Evolutionary conservation across 2,329 filamentous ascomycete genomes (phyloP).

Genomic region (Alternaria sp.): DNA sequence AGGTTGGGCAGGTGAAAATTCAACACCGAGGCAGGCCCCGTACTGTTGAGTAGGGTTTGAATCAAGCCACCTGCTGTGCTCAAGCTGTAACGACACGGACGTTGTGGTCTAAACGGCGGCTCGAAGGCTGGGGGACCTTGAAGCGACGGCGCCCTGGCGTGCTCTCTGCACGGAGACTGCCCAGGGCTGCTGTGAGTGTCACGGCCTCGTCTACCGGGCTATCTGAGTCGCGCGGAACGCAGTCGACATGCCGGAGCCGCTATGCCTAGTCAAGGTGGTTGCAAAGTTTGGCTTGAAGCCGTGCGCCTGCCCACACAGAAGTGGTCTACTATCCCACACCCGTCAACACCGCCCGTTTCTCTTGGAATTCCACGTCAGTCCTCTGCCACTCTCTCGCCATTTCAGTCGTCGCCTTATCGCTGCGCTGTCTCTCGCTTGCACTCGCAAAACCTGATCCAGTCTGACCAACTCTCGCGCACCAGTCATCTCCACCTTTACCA

Average conservation of each 20-base stretch:
- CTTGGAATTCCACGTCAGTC: conserved; percentile 36
- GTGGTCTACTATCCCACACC: conserved; percentile 36
- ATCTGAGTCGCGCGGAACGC: conserved; percentile 32
- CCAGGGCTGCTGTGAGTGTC: conserved; percentile 15
- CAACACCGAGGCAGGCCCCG: conserved; percentile 16
- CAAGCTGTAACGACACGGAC: conserved; percentile 23
- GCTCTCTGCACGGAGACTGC: conserved; percentile 7
- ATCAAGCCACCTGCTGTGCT: conserved; percentile 11
- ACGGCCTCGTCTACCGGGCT: conserved; percentile 32
- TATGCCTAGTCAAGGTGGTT: conserved; percentile 11
- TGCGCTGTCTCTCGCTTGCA: conserved; percentile 15
- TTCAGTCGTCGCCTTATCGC: conserved; percentile 3
- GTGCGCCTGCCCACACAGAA: conserved; percentile 34
- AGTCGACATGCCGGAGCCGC: conserved; percentile 23
- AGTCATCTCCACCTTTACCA: conserved; percentile 33
- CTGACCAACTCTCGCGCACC: conserved; percentile 10
- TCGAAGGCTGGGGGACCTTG: conserved; percentile 24
- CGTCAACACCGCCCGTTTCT: conserved; percentile 28
- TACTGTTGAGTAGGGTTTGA: conserved; percentile 21
- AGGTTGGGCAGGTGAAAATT: conserved; percentile 30
- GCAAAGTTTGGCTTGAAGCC: conserved; percentile 23
- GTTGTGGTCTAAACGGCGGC: conserved; percentile 26
- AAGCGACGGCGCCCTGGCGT: conserved; percentile 25
- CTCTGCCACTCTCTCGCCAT: conserved; percentile 8
- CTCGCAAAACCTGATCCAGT: conserved; percentile 10